Evolutionary conservation across 345 rosid genomes (phyloP).

Genomic region (Acer yangbiense): DNA sequence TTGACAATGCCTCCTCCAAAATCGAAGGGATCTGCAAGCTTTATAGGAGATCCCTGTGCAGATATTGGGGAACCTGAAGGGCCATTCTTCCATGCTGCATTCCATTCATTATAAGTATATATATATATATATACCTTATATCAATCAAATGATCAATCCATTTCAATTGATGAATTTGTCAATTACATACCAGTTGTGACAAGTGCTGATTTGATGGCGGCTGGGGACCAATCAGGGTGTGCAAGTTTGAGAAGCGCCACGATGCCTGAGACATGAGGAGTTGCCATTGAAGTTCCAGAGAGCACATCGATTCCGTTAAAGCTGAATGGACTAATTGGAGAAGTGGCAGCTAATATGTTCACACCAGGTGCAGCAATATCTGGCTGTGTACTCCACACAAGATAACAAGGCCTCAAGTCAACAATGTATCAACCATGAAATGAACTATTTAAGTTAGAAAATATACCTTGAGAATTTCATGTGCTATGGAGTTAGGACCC

Average conservation of each 20-base stretch:
- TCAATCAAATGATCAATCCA: no score
- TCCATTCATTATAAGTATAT: background rate
- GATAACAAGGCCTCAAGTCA: background rate
- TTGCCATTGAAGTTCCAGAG: slow-evolving; percentile 48
- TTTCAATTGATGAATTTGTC: no score
- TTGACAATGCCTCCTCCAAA: slow-evolving; percentile 32
- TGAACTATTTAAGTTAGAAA: background rate
- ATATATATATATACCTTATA: no score
- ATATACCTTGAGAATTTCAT: slow-evolving; percentile 21
- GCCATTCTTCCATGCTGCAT: slow-evolving; percentile 42
- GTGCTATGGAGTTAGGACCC: slow-evolving; percentile 18
- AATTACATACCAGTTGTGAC: slow-evolving; percentile 39
- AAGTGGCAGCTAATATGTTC: slow-evolving; percentile 41
- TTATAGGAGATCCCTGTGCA: background rate
- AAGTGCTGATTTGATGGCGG: slow-evolving; percentile 50
- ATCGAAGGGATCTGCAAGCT: slow-evolving; percentile 30
- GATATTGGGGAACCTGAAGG: slow-evolving; percentile 24
- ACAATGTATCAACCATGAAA: background rate
- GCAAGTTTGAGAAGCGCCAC: slow-evolving; percentile 40
- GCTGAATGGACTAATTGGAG: slow-evolving; percentile 14
- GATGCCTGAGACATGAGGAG: slow-evolving; percentile 43
- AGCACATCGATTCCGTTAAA: slow-evolving; percentile 17
- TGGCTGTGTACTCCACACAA: slow-evolving; percentile 28
- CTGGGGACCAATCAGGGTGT: slow-evolving; percentile 49
- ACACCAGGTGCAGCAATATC: slow-evolving; percentile 53